These are phyloP conservation scores for Alternaria novae-zelandiae DNA, from an alignment of 2,329 filamentous ascomycete species.

Conservation along the genomic window DNA sequence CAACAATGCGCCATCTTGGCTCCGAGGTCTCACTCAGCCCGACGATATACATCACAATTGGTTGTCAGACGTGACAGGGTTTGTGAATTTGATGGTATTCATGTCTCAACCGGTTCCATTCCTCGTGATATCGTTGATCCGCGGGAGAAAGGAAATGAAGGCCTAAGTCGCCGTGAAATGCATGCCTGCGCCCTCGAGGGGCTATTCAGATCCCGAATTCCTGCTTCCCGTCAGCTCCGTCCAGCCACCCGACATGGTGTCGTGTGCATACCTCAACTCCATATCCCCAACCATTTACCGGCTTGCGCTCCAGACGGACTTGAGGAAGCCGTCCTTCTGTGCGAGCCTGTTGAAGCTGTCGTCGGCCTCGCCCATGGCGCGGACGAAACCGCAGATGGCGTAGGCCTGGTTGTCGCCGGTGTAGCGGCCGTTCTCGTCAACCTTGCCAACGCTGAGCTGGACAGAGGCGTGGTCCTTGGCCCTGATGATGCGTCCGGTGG, in stretches of 20 bases:
- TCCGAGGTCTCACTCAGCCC: not conserved
- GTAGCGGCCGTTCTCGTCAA: conserved; percentile 98
- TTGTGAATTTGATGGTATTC: conserved; percentile 42
- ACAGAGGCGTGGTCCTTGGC: conserved; percentile 99
- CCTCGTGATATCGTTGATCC: conserved; percentile 43
- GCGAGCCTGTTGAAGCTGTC: conserved; percentile 94
- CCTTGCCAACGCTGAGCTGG: conserved; percentile 96
- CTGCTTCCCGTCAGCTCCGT: conserved; percentile 25
- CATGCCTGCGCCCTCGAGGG: conserved; percentile 32
- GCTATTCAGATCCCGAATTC: conserved; percentile 40
- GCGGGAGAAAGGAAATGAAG: conserved; percentile 36
- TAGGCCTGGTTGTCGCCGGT: conserved; percentile 98
- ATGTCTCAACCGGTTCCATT: conserved; percentile 35
- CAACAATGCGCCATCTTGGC: not conserved
- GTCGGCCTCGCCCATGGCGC: conserved; percentile 97
- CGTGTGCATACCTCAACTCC: conserved; percentile 41
- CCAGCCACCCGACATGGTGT: not conserved
- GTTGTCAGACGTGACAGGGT: conserved; percentile 12
- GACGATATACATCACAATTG: conserved; percentile 3
- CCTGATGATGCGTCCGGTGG: conserved; percentile 92
- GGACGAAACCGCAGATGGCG: conserved; percentile 96
- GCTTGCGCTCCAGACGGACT: conserved; percentile 89
- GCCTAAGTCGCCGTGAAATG: conserved; percentile 39
- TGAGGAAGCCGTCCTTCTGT: conserved; percentile 95
- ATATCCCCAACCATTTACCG: conserved; percentile 53